Evolutionary conservation across 139 green algal species (phyloP), one percentile per base, ranked within the genome.

Genomic region (Tetraselmis striata): DNA sequence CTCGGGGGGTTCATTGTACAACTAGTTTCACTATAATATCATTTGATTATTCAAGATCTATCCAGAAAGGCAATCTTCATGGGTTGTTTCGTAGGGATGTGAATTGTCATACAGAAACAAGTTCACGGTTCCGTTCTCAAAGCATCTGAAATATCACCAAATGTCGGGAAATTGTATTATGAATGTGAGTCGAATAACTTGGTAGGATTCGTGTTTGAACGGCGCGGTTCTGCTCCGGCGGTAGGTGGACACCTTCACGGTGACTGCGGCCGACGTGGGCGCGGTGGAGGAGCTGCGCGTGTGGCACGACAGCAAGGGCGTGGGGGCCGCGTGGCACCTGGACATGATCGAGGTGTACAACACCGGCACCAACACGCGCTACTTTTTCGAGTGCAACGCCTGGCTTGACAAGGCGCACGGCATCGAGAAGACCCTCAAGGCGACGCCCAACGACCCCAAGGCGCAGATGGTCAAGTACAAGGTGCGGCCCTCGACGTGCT

Each of bases 351-450:
- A 81, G 1, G 81, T 88, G 28, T 81, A 87, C 76, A 86, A 86
- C 74, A 82, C 77, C 2, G 75, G 79, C 1, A 85, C 26, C 74
- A 29, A 31, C 2, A 2, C 74, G 5, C n/a, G 74, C n/a, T 90
- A 84, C 84, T 90, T 88, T 80, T 88, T 87, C 84, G 30, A 75
- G 58, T 58, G 24, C 25, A 29, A 83, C 59, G 79, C 87, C 30
- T 91, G 89, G 89, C 31, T 92, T 31, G 85, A 91, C 82, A 77
- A 79, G 67, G 78, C 18, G 18, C 78, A 85, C 27, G 89, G 89
- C 2, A n/a, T 92, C 29, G 85, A 90, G 80, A 87, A 87, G 79
- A 59, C 80, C 32, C 85, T 92, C 74, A 25, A 45, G 0, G 89
- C 86, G 5, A 81, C 67, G 0, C 31, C 59, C 30, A 84, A 28